A percentile compares a stretch with the other conserved stretches of the same genome.
Conservation (phyloP, 768 basidiomycete species). For the Tulasnella calospora region DNA sequence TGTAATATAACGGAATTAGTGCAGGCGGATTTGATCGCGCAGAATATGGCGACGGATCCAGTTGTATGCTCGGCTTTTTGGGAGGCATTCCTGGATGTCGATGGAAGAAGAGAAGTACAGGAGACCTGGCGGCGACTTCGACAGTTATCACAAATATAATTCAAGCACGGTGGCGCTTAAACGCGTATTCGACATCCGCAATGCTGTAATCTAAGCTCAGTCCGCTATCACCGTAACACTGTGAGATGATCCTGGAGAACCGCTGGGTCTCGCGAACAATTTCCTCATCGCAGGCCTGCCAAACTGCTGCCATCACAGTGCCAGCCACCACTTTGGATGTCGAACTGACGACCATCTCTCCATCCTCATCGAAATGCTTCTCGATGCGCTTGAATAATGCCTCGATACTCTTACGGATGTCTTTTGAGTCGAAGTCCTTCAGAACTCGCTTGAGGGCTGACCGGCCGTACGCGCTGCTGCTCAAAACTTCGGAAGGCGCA, state of each 20-base stretch:
- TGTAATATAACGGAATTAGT: constrained; percentile 49
- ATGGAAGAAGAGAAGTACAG: not conserved
- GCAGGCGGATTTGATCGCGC: not conserved
- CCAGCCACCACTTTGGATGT: constrained; percentile 31
- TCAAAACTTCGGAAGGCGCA: constrained; percentile 67
- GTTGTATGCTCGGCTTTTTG: constrained; percentile 8
- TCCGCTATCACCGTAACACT: constrained; percentile 75
- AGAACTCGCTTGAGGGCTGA: constrained; percentile 75
- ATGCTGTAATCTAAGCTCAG: constrained; percentile 67
- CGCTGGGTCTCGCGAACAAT: constrained; percentile 65
- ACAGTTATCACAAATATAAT: not conserved
- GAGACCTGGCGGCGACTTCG: not conserved
- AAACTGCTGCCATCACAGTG: constrained; percentile 74
- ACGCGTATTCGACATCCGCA: constrained; percentile 71
- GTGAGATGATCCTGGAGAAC: constrained; percentile 61
- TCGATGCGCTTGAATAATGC: constrained; percentile 84
- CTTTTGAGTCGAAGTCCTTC: constrained; percentile 82
- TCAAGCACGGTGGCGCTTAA: constrained; percentile 54
- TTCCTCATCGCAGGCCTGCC: constrained; percentile 88
- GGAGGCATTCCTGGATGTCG: constrained; percentile 1
- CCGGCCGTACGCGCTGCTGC: constrained; percentile 70
- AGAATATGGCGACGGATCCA: constrained; percentile 5
- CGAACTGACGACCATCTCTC: constrained; percentile 42
- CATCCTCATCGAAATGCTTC: constrained; percentile 76
- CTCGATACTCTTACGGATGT: constrained; percentile 84